phyloP scores from a whole-genome alignment of 2,329 filamentous ascomycete genomes.

The Ascosphaera apis region DNA sequence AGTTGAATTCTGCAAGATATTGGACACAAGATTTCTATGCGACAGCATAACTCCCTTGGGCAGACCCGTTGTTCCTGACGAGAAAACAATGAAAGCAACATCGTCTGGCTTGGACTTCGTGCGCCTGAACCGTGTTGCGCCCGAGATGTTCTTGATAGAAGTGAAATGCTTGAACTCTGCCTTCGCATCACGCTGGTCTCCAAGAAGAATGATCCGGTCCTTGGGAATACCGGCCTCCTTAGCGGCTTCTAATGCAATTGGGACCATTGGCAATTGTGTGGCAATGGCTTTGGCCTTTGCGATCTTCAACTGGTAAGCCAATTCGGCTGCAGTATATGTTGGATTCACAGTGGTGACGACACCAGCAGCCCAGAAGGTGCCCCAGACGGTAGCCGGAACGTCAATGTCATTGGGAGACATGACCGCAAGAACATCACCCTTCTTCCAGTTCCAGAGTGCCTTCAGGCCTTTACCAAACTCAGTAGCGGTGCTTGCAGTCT shows the following conservation, averaged over 20 bases:
- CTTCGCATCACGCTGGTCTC: conserved; percentile 28
- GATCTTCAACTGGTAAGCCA: conserved; percentile 65
- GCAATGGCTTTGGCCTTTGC: conserved; percentile 50
- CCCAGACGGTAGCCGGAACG: conserved; percentile 53
- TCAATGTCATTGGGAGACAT: conserved; percentile 78
- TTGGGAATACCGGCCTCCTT: conserved; percentile 44
- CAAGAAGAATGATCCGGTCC: conserved; percentile 53
- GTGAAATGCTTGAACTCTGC: conserved; percentile 36
- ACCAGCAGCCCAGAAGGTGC: conserved; percentile 62
- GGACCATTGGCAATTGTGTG: conserved; percentile 46
- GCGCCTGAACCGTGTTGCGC: conserved; percentile 33
- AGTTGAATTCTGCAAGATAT: conserved; percentile 33
- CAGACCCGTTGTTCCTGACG: conserved; percentile 69
- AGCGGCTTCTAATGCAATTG: conserved; percentile 43
- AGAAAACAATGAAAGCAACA: conserved; percentile 68
- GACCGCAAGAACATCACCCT: conserved; percentile 60
- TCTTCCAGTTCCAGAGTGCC: conserved; percentile 52
- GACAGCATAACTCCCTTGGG: conserved; percentile 81
- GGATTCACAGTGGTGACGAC: conserved; percentile 72
- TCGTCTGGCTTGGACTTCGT: conserved; percentile 45
- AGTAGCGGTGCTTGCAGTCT: conserved; percentile 40
- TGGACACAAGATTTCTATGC: conserved; percentile 62
- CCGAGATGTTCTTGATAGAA: conserved; percentile 40
- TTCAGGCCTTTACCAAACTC: conserved; percentile 65
- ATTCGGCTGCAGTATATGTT: conserved; percentile 60